Evolutionary conservation across 192 early-diverging fungal species (phyloP), one percentile per base, ranked within the genome.

Genomic region (Phycomyces blakesleeanus): DNA sequence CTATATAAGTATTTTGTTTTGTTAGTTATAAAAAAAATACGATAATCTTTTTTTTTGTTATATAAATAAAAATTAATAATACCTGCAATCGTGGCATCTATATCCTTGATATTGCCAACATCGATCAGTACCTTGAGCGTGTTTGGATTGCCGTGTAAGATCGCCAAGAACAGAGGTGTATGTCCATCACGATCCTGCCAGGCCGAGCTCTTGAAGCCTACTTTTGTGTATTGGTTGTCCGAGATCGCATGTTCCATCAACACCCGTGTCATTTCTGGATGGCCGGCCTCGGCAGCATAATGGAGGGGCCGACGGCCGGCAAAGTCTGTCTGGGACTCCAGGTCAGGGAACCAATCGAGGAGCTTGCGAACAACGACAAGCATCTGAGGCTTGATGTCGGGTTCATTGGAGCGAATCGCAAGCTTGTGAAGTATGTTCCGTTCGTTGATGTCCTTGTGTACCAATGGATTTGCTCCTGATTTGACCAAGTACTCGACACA

Each of bases 181-280:
- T 81, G 78, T 1, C 85, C 87, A 62, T 89, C 84, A n/a, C 79
- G 67, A 56, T 89, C 87, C n/a, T 76, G 65, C 87, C 87, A 89
- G 11, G 63, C 65, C 24, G 59, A 55, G 57, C 62, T 73, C 0
- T 64, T 72, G 66, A 79, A 83, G n/a, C 67, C 67, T 11, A 21
- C 20, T 3, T 16, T 7, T 9, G 44, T 29, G 59, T 76, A 81
- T 49, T 81, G 72, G 0, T 61, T 70, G 14, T 71, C 63, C 4
- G 37, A 42, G 16, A 80, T 76, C 11, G 83, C 49, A 64, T 81
- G 75, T 27, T 57, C 38, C 20, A 89, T 57, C 8, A 89, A 64
- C 0, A 75, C 62, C 12, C 59, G 56, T 3, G 81, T 72, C n/a
- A 79, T 76, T 22, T 70, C 67, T 22, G 76, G 55, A 42, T 75